Base-by-base conservation (phyloP, 441 rosid genomes). In the Erodium texanum region DNA sequence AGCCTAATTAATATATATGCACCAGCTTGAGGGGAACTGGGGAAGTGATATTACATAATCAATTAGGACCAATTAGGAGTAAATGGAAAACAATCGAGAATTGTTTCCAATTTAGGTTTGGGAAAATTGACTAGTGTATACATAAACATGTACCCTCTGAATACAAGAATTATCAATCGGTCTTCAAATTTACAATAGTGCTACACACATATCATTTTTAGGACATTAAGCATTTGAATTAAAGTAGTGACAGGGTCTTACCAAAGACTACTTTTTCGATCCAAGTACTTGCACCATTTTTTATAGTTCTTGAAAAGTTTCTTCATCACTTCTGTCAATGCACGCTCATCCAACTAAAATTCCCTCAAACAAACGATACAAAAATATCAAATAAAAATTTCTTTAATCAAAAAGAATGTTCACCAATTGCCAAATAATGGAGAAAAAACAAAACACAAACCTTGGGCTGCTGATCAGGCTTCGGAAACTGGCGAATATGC, bases 381-480 rank as follows among this genome's bases (percentile, higher is more conserved):
- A 34, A 34, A 34, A 34, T 34, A 34, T 34, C 5, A 34, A 34
- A 34, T 34, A 34, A 0, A 34, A 34, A 34, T 34, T 34, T 34
- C 38, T 34, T 34, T 34, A 5, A 34, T 34, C 38, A 7, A 34
- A 34, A 34, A 34, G 2, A 34, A 34, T 5, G 38, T 34, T 34
- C 38, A 34, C 38, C 38, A 34, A 34, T 34, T 34, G 38, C 38
- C 38, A 34, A 34, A 34, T 34, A 34, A 34, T 34, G 38, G 38
- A 34, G 38, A 34, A 1, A 34, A 34, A 0, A 34, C 38, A 45
- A 29, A 32, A 65, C 61, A 74, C 87, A 77, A 74, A 94, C 99
- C 99, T 95, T 92, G 58, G 99, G 98, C 68, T 89, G 99, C 76
- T 87, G 97, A 79, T 95, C 98, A 68, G 94, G 93, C 86, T 95